phyloP scores from a whole-genome alignment of 352 stramenopile genomes.

The Pythium brassicae region DNA sequence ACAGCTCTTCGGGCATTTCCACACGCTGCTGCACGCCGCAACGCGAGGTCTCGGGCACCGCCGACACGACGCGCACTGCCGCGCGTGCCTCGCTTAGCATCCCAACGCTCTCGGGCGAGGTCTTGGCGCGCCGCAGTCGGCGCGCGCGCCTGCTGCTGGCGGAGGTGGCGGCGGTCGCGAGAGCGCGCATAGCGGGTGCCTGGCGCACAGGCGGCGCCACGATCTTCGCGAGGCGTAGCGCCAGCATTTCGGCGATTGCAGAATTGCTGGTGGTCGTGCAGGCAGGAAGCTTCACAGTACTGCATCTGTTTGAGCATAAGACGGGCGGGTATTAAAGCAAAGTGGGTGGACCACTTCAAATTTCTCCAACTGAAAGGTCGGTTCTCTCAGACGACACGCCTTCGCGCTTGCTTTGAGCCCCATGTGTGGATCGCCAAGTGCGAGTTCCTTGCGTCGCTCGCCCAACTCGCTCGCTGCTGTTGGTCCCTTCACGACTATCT shows the following conservation, averaged over 20 bases:
- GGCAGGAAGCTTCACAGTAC: no score
- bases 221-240: slow-evolving; percentile 1
- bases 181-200: neutral
- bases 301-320: no score
- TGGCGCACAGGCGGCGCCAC: neutral
- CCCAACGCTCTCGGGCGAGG: slow-evolving; percentile 6
- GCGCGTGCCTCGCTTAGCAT: slow-evolving; percentile 31
- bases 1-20: slow-evolving; percentile 66
- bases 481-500: no score
- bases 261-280: neutral
- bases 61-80: slow-evolving; percentile 39
- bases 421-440: no score
- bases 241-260: neutral
- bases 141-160: slow-evolving; percentile 30
- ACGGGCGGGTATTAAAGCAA: no score
- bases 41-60: slow-evolving; percentile 55
- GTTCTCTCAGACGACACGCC: no score
- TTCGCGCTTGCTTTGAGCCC: no score
- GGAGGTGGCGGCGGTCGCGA: neutral
- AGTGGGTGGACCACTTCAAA: no score
- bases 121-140: slow-evolving; percentile 33
- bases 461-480: no score
- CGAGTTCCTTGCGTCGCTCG: no score
- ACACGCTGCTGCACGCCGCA: slow-evolving; percentile 65
- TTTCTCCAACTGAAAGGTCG: no score